phyloP scores from a whole-genome alignment of 345 rosid species.

The Acer campestre region DNA sequence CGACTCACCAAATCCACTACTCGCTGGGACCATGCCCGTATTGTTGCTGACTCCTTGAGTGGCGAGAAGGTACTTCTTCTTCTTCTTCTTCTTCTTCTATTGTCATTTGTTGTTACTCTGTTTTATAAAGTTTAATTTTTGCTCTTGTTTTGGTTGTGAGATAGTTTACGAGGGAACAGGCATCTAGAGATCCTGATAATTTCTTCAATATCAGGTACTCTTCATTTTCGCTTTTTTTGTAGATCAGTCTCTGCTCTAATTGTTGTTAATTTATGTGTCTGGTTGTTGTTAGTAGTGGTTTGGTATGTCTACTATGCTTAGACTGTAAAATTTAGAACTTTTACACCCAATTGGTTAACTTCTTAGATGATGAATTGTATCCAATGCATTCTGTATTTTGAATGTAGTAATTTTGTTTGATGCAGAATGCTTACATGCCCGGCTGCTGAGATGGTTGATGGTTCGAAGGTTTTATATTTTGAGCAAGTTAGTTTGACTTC shows the following conservation, averaged over 20 bases:
- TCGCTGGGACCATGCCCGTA: conserved; percentile 84
- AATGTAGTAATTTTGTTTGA: conserved; percentile 7
- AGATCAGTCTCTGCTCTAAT: background rate
- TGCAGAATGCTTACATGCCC: conserved; percentile 80
- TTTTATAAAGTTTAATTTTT: background rate
- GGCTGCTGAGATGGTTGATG: conserved; percentile 92
- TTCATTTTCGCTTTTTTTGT: background rate
- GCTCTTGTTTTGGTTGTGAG: background rate
- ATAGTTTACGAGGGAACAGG: conserved; percentile 86
- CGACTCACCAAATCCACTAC: conserved; percentile 92
- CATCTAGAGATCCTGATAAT: conserved; percentile 82
- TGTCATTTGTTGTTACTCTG: background rate
- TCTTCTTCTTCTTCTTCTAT: background rate
- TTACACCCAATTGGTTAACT: background rate
- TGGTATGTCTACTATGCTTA: background rate
- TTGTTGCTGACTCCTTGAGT: conserved; percentile 74
- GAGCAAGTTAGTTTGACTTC: conserved; percentile 58
- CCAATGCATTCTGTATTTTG: background rate
- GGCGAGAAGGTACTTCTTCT: conserved; percentile 68
- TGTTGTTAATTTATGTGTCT: background rate
- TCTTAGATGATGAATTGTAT: background rate
- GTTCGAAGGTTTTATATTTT: conserved; percentile 72
- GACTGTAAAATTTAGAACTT: background rate
- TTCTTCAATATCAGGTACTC: conserved; percentile 86
- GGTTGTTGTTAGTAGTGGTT: background rate